These are phyloP conservation scores for Solanum commersonii DNA, from an alignment of 257 asterid genomes.

Conservation along the genomic window DNA sequence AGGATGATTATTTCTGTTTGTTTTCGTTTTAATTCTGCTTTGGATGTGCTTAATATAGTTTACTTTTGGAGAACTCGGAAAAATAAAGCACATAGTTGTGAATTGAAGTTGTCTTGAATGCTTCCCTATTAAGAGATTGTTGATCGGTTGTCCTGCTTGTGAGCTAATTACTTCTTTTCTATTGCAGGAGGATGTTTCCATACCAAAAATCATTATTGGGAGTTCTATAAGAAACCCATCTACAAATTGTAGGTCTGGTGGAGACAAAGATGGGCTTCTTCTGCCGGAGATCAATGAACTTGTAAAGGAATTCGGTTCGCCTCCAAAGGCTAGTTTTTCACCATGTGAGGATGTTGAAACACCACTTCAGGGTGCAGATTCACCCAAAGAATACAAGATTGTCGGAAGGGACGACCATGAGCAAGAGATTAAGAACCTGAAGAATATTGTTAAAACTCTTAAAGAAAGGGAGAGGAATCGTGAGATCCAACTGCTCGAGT, in stretches of 20 bases:
- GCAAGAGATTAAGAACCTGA: conserved; percentile 43
- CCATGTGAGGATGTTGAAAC: conserved; percentile 2
- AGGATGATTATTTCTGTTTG: not conserved
- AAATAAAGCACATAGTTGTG: not conserved
- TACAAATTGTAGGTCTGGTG: not conserved
- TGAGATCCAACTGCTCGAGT: conserved; percentile 69
- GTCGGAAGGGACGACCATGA: conserved; percentile 16
- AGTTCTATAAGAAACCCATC: not conserved
- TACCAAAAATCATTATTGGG: not conserved
- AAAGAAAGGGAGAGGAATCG: conserved; percentile 58
- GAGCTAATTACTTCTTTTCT: not conserved
- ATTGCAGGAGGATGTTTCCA: not conserved
- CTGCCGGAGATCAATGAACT: conserved; percentile 44
- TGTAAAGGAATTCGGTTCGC: conserved; percentile 23
- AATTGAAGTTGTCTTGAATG: not conserved
- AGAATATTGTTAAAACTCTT: conserved; percentile 40
- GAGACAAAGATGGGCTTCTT: conserved; percentile 24
- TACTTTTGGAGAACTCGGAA: not conserved
- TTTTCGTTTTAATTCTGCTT: not conserved
- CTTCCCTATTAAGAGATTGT: not conserved
- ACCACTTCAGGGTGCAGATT: not conserved
- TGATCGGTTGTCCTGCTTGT: not conserved
- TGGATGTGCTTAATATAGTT: not conserved
- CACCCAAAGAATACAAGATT: conserved; percentile 4
- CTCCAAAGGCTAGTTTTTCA: not conserved